Evolutionary conservation across 352 stramenopile genomes (phyloP).

Genomic region (Globisporangium apiculatum): DNA sequence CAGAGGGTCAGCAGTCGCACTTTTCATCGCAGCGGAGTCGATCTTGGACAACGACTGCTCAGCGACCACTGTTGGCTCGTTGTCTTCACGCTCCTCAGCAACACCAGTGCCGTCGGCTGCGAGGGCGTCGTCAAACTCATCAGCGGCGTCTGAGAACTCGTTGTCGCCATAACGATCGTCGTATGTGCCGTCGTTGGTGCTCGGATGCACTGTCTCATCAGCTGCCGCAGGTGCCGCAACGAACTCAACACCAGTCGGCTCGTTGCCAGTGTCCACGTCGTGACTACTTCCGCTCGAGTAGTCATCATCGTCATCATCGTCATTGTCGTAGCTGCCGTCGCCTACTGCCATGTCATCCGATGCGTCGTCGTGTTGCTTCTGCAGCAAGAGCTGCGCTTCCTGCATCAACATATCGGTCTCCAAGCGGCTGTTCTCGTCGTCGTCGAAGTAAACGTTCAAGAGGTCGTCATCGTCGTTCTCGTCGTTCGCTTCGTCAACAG

Average conservation of each 20-base stretch:
- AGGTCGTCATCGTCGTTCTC: constrained; percentile 9
- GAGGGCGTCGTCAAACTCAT: not conserved
- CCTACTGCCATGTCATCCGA: not conserved
- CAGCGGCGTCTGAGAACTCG: constrained; percentile 9
- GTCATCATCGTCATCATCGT: not conserved
- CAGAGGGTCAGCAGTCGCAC: too few relatives aligned
- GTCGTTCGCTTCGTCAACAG: constrained; percentile 2
- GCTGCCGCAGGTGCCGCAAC: not conserved
- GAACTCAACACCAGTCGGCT: not conserved
- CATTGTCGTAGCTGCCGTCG: too few relatives aligned
- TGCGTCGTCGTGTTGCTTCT: constrained; percentile 11
- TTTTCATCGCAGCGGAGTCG: too few relatives aligned
- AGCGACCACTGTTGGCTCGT: too few relatives aligned
- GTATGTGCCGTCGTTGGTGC: not conserved
- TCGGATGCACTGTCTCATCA: not conserved
- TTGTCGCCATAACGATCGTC: constrained; percentile 13
- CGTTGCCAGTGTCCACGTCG: not conserved
- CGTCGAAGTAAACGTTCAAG: constrained; percentile 7
- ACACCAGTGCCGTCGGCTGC: not conserved
- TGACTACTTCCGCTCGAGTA: not conserved
- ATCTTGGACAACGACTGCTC: too few relatives aligned
- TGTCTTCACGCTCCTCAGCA: not conserved
- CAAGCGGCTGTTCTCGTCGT: constrained; percentile 17
- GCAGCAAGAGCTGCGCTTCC: constrained; percentile 30
- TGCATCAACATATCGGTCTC: constrained; percentile 34